Percentiles rank a stretch among this genome's conserved stretches.
Evolutionary conservation across 495 filamentous ascomycete genomes (phyloP).

Genomic region (Penicillium salamii): DNA sequence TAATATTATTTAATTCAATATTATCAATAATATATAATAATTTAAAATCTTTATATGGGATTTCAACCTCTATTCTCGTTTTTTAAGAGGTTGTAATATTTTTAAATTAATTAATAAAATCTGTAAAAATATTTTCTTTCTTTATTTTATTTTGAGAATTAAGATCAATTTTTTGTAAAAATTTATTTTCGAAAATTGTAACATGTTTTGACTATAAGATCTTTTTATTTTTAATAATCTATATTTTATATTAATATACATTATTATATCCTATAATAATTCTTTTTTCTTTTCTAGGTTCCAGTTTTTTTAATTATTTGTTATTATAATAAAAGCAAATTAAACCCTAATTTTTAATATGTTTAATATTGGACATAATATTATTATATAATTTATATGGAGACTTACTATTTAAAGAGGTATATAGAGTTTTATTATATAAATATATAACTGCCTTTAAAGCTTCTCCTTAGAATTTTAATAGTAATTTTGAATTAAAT

Average conservation of each 20-base stretch:
- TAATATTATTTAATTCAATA: background rate
- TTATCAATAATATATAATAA: background rate
- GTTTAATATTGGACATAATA: background rate
- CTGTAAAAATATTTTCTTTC: too few relatives aligned
- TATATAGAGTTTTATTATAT: background rate
- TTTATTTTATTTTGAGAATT: background rate
- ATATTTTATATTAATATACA: too few relatives aligned
- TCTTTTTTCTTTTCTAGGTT: too few relatives aligned
- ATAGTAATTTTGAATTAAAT: background rate
- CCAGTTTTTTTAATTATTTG: too few relatives aligned
- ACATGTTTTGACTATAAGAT: too few relatives aligned
- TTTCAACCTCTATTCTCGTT: background rate
- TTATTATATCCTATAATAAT: too few relatives aligned
- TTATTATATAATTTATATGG: background rate
- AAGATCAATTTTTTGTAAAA: too few relatives aligned
- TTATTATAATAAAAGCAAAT: too few relatives aligned
- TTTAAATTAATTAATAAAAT: background rate
- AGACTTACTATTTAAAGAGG: background rate
- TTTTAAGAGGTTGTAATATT: background rate
- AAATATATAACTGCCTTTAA: background rate
- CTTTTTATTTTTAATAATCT: too few relatives aligned
- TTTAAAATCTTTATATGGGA: background rate
- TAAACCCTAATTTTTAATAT: too few relatives aligned
- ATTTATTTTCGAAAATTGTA: too few relatives aligned
- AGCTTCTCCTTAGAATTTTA: background rate